Conservation (phyloP, 805 yeast genomes). For the Myxozyma melibiosi region DNA sequence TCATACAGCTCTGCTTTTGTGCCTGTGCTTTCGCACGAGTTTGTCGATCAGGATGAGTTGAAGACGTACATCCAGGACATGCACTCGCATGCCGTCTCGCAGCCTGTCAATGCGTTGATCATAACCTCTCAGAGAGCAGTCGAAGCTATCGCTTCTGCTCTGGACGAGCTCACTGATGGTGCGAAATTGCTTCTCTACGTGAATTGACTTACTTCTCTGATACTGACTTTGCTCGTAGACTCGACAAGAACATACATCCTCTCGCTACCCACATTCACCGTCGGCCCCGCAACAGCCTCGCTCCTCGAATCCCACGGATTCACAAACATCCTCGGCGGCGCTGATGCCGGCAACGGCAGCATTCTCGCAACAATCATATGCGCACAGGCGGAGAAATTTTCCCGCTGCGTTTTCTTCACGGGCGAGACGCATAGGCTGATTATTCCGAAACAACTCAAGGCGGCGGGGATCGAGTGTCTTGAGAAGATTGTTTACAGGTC, state of each 20-base stretch:
- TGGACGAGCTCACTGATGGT: constrained; percentile 44
- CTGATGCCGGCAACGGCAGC: constrained; percentile 77
- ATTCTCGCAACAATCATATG: constrained; percentile 57
- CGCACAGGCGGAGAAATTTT: constrained; percentile 27
- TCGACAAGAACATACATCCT: background rate
- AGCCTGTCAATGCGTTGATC: constrained; percentile 54
- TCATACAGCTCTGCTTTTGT: constrained; percentile 49
- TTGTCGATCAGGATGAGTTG: constrained; percentile 52
- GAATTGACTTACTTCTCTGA: background rate
- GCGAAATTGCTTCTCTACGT: background rate
- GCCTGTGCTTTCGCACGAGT: constrained; percentile 72
- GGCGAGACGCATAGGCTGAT: constrained; percentile 84
- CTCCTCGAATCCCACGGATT: constrained; percentile 67
- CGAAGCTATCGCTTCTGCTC: constrained; percentile 58
- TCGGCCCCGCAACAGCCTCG: constrained; percentile 83
- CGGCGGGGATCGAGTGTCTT: constrained; percentile 16
- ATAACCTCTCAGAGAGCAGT: constrained; percentile 93
- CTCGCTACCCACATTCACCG: constrained; percentile 65
- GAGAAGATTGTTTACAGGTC: constrained; percentile 32
- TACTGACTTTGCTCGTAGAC: background rate
- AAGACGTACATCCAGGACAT: constrained; percentile 44
- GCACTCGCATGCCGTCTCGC: constrained; percentile 37
- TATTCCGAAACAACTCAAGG: constrained; percentile 62
- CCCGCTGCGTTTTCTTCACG: constrained; percentile 62
- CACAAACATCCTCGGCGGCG: constrained; percentile 67